Conservation (phyloP, 495 filamentous ascomycete species). For the Penicillium riverlandense region DNA sequence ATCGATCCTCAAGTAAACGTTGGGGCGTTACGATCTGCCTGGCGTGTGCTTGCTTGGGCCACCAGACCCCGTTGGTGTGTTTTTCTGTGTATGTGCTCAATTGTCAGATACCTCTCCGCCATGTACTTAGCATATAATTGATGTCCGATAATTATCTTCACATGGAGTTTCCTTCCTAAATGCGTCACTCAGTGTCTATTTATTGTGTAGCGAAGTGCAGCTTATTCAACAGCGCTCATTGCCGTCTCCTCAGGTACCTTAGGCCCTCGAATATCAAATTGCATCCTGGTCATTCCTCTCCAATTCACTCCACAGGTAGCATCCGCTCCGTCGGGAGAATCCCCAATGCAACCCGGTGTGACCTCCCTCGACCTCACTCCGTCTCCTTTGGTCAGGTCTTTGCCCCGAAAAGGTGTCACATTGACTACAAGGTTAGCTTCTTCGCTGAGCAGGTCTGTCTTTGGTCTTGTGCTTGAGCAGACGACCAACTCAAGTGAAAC, state of each 20-base stretch:
- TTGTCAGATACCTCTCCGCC: constrained; percentile 36
- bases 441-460: not conserved
- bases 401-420: constrained; percentile 1
- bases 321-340: not conserved
- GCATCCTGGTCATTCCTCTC: not conserved
- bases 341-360: constrained; percentile 10
- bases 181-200: no score
- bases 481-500: not conserved
- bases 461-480: not conserved
- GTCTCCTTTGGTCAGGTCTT: not conserved
- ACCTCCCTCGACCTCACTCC: constrained; percentile 1
- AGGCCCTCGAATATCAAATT: not conserved
- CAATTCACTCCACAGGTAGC: not conserved
- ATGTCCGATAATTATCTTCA: constrained; percentile 13
- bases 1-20: not conserved
- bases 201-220: no score
- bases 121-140: constrained; percentile 27
- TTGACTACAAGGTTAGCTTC: not conserved
- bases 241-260: no score
- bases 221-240: no score
- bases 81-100: constrained; percentile 4
- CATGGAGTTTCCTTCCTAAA: no score
- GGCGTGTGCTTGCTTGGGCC: not conserved
- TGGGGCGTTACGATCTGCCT: constrained; percentile 6
- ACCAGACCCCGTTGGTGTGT: constrained; percentile 7